These are phyloP conservation scores for Suillus hirtellus DNA, from an alignment of 768 basidiomycete genomes.

Conservation along the genomic window DNA sequence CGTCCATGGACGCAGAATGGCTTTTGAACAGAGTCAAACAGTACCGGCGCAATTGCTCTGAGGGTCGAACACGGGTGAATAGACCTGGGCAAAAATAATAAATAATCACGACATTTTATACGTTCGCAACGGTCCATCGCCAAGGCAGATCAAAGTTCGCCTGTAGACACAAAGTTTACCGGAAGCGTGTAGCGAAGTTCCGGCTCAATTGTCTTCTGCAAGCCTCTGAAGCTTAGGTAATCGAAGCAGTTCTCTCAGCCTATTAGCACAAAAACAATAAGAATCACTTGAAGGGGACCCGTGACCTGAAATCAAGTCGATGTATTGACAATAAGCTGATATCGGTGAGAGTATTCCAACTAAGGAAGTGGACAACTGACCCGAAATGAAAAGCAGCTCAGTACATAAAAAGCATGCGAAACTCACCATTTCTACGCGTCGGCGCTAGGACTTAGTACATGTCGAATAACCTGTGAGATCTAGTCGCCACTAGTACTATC, in stretches of 20 bases:
- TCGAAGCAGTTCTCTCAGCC: background rate
- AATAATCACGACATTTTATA: conserved; percentile 6
- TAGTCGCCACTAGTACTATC: background rate
- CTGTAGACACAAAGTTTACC: background rate
- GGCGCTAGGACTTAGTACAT: background rate
- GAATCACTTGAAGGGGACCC: background rate
- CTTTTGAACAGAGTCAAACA: background rate
- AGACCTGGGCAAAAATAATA: background rate
- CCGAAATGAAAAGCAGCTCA: background rate
- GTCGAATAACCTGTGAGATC: background rate
- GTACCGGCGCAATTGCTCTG: conserved; percentile 8
- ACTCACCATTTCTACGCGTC: no score
- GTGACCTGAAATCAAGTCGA: background rate
- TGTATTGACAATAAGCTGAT: conserved; percentile 6
- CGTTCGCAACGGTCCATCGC: background rate
- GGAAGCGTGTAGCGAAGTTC: background rate
- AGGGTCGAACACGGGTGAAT: conserved; percentile 9
- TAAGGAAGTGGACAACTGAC: background rate
- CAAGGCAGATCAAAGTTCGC: background rate
- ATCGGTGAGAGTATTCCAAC: background rate
- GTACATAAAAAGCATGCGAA: background rate
- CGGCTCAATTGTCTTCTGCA: conserved; percentile 1
- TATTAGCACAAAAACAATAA: conserved; percentile 3
- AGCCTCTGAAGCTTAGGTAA: background rate
- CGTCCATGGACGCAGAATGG: conserved; percentile 5